These are phyloP conservation scores for Anthostomella pinea DNA, from an alignment of 2,329 filamentous ascomycete species.

Conservation along the genomic window DNA sequence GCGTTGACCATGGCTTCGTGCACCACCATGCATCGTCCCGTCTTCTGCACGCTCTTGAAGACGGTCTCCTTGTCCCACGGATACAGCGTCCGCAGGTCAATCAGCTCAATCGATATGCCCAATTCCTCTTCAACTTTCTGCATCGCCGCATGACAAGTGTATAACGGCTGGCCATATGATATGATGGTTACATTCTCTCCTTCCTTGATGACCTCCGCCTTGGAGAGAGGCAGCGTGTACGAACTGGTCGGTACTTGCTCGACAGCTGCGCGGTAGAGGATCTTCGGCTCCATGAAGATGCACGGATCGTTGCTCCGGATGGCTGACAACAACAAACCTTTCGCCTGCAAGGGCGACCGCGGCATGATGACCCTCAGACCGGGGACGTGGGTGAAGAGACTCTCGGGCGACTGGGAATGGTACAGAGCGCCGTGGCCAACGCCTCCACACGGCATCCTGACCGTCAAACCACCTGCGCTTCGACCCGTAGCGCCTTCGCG, in stretches of 20 bases:
- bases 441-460: constrained; percentile 86
- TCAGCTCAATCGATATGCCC: constrained; percentile 76
- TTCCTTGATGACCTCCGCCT: constrained; percentile 78
- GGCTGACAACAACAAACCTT: constrained; percentile 75
- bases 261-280: constrained; percentile 84
- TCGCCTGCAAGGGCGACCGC: constrained; percentile 81
- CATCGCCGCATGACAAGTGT: constrained; percentile 77
- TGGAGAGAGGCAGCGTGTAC: constrained; percentile 81
- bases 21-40: constrained; percentile 80
- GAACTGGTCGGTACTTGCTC: constrained; percentile 82
- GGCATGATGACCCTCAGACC: constrained; percentile 84
- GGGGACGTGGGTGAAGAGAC: constrained; percentile 83
- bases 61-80: constrained; percentile 87
- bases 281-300: constrained; percentile 92
- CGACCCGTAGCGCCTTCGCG: constrained; percentile 59
- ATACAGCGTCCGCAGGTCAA: constrained; percentile 84
- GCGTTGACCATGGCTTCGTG: constrained; percentile 92
- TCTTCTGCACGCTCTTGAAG: constrained; percentile 80
- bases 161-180: constrained; percentile 86
- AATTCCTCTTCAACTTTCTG: constrained; percentile 71
- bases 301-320: constrained; percentile 83
- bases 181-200: constrained; percentile 80
- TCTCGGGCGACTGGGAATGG: constrained; percentile 86
- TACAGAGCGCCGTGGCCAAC: constrained; percentile 87
- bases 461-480: constrained; percentile 73